Evolutionary conservation across 805 yeast species (phyloP), one percentile per base, ranked within the genome.

Genomic region (Komagataella ulmi): DNA sequence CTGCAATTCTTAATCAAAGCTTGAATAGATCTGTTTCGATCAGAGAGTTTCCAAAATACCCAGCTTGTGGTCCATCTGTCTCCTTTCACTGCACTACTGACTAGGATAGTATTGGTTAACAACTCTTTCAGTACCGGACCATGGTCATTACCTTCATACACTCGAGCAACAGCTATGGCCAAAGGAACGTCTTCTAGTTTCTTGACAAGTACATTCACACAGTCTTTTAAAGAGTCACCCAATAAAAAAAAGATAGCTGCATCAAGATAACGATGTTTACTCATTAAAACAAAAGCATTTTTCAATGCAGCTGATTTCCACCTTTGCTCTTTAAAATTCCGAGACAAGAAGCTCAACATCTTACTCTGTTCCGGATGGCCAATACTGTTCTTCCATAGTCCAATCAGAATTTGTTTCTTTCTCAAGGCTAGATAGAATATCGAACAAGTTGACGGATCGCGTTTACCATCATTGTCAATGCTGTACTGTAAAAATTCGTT

Each of bases 221-320:
- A 81, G 67, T 93, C 98, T 51, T 76, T 76, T 12, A 88, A 66
- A 0, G 89, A 72, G 50, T 75, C 89, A 0, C 86, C 96, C 10
- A 91, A 71, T 43, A 91, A 65, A 65, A 91, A 91, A 63, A 93
- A 90, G 19, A 83, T 81, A 0, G 97, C 97, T 0, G 97, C 95
- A 65, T 89, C 95, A 62, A 76, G 68, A 60, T 76, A 86, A 46
- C 98, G 70, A 64, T 90, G 99, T 60, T 88, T 88, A 55, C 97
- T 87, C 56, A 93, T 65, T 46, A 91, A 68, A 0, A 88, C 98
- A 71, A 80, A 91, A 0, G 98, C 98, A 67, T 91, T 91, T 60
- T 93, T 93, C 59, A 81, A 65, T 0, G 98, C 97, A 1, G 97
- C 97, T 0, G 86, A 73, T 57, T 73, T 78, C 97, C 97, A 90